Evolutionary conservation across 1,284 basidiomycete species (phyloP), one percentile per base, ranked within the genome.

Genomic region (Microbotryum saponariae): DNA sequence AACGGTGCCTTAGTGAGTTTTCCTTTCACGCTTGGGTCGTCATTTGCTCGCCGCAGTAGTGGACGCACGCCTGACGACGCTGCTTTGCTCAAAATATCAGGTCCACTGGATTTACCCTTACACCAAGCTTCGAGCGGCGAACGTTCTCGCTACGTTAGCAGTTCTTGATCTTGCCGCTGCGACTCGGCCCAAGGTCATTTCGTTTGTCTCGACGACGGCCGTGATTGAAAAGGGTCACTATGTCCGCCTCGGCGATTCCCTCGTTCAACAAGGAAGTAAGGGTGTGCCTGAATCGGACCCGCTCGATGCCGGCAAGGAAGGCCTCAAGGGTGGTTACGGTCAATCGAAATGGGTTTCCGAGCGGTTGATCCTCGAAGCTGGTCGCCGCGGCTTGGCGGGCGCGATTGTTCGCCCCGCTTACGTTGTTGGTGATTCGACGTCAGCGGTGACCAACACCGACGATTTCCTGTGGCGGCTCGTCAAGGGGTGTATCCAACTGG

Each of bases 101-200:
- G 89, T 98, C 18, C 96, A 98, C 74, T 99, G 96, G 96, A 91
- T 98, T 3, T 98, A 97, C 76, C 91, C 93, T 0, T 99, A 99
- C 77, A 87, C 91, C 74, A 91, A 87, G 76, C 82, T 99, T 45
- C 87, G 93, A 20, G 82, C 87, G 1, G 84, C 93, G 31, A 99
- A 98, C 74, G 96, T 98, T 16, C 74, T 93, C 4, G 87, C 88
- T 0, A 98, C 96, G 2, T 73, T 97, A 59, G 87, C 87, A 2
- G 85, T 85, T 2, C 81, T 97, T 58, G 82, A 89, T 54, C 82
- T 99, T 33, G 90, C 90, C 16, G 82, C 78, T 5, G 73, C 84
- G 3, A 80, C 80, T 7, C 80, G 80, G 25, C 82, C 87, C 48
- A 98, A 98, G 79, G 76, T 81, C 6, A 77, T 97, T 67, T 85